Conservation (phyloP, 768 basidiomycete species). For the Dendrothele bispora region DNA sequence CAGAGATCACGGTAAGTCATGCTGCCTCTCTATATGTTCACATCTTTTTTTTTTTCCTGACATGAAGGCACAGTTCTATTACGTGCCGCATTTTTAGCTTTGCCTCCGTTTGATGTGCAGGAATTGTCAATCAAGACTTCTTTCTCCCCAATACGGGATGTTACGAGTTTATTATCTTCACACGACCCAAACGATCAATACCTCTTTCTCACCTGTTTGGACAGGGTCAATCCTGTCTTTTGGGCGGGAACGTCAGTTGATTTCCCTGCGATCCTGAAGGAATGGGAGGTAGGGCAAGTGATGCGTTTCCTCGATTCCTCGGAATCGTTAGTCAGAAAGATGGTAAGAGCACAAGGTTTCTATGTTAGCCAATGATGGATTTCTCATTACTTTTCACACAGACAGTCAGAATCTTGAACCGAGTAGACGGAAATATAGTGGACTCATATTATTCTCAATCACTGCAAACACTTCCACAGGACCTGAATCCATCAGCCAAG, state of each 20-base stretch:
- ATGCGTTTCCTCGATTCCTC: slow-evolving; percentile 66
- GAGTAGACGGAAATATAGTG: slow-evolving; percentile 60
- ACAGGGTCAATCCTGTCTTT: slow-evolving; percentile 50
- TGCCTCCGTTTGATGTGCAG: slow-evolving; percentile 26
- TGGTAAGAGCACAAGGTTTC: slow-evolving; percentile 38
- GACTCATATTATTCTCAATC: slow-evolving; percentile 51
- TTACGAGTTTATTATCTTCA: slow-evolving; percentile 62
- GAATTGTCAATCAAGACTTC: slow-evolving; percentile 19
- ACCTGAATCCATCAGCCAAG: slow-evolving; percentile 31
- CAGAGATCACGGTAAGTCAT: slow-evolving; percentile 26
- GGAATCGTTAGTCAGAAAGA: slow-evolving; percentile 57
- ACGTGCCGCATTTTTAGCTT: slow-evolving; percentile 31
- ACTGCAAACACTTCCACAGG: slow-evolving; percentile 35
- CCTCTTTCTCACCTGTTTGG: slow-evolving; percentile 65
- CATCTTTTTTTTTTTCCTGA: not conserved
- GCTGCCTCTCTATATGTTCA: not conserved
- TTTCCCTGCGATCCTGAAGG: slow-evolving; percentile 57
- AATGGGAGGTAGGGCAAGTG: slow-evolving; percentile 69
- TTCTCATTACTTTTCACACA: slow-evolving; percentile 29
- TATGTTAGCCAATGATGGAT: slow-evolving; percentile 7
- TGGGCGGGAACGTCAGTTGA: slow-evolving; percentile 69
- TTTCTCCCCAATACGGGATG: slow-evolving; percentile 43
- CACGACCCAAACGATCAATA: slow-evolving; percentile 60
- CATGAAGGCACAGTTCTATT: slow-evolving; percentile 22
- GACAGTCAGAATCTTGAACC: slow-evolving; percentile 59